phyloP scores from a whole-genome alignment of 208 protist species.

The Leptomonas pyrrhocoris region DNA sequence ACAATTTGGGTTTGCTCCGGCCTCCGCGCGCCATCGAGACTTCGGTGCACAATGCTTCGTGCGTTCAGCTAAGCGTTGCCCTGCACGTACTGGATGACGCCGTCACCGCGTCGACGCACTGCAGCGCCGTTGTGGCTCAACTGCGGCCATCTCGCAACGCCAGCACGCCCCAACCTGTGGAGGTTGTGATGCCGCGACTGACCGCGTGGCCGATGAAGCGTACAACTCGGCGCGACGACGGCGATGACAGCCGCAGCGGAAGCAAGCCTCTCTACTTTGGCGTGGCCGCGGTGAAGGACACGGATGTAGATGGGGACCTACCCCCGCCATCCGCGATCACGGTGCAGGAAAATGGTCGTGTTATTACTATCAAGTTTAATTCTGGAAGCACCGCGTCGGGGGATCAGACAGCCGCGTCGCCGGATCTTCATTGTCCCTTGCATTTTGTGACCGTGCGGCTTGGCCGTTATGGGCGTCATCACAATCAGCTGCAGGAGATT shows the following conservation, averaged over 20 bases:
- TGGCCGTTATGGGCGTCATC: conserved; percentile 27
- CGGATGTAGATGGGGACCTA: conserved; percentile 14
- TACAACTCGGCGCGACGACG: too few species aligned
- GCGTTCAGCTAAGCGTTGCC: not conserved
- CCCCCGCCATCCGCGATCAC: not conserved
- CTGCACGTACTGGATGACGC: conserved; percentile 3
- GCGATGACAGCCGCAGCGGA: not conserved
- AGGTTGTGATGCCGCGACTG: conserved; percentile 12
- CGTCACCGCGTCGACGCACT: not conserved
- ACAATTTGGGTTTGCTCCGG: conserved; percentile 17
- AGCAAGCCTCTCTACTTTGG: conserved; percentile 7
- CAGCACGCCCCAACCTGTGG: not conserved
- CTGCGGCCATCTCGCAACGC: not conserved
- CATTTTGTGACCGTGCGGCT: conserved; percentile 21
- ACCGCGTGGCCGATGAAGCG: conserved; percentile 6
- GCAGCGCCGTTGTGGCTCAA: conserved; percentile 8
- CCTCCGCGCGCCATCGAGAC: conserved; percentile 7
- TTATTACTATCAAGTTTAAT: conserved; percentile 4
- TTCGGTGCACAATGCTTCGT: not conserved
- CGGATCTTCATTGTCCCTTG: conserved; percentile 12
- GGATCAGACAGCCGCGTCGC: not conserved
- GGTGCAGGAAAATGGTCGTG: not conserved
- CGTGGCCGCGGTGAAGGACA: conserved; percentile 7
- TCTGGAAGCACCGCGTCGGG: not conserved
- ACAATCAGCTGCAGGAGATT: conserved; percentile 30